Base-by-base conservation (phyloP, 768 basidiomycete species). In the Trametes maxima region DNA sequence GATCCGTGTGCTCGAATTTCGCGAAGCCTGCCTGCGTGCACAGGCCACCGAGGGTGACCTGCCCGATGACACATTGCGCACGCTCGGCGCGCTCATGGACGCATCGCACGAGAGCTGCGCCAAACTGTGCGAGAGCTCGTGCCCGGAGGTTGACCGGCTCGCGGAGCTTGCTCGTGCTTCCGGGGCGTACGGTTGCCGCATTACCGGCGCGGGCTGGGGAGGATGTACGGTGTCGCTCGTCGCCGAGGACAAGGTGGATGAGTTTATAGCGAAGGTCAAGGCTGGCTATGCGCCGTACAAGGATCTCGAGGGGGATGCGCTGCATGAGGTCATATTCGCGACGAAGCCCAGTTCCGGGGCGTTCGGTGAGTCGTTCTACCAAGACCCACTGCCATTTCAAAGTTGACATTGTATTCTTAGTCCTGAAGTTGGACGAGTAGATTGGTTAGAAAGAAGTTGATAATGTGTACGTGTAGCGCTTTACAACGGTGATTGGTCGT, bases 141-240 rank as follows among this genome's bases (percentile, higher is more conserved):
- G 89, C 69, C 81, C 84, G 1, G 91, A 95, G 75, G 75, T 95
- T 17, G 84, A 96, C 69, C 75, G 84, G 67, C 80, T 95, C 10
- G 84, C 85, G 2, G 70, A 66, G 42, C 73, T 95, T 21, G 88
- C 90, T 10, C 76, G 81, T 50, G 76, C 82, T 17, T 84, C 87
- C 1, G 94, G 94, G 16, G 91, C 92, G 4, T 82, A 86, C 65
- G 94, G 94, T 6, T 87, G 87, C 65, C 82, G 94, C 24, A 77
- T 94, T n/a, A 95, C 94, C 19, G 92, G 91, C 28, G 93, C 93
- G 0, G 93, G 92, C 3, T 96, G 93, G 93, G 94, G 94, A 39
- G 94, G 94, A 5, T 94, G 92, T 68, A 90, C 89, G 0, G 88
- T 95, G 21, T 92, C 90, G 7, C 81, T 95, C 19, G 87, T 95